Base-by-base conservation (phyloP, 2,329 filamentous ascomycete species). In the Colletotrichum echinochloae region DNA sequence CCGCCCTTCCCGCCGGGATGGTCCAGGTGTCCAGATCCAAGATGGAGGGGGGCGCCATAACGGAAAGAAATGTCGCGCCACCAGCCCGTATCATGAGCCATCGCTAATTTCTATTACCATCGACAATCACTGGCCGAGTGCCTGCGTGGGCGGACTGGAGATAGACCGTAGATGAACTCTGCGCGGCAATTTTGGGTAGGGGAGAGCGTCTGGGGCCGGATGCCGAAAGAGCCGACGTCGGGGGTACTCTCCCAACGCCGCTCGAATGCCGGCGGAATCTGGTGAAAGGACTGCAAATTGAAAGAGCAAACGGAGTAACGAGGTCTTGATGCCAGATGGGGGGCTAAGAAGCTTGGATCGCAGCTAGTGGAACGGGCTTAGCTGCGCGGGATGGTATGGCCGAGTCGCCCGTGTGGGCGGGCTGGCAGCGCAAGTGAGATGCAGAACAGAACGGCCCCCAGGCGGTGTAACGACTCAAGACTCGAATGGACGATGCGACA, bases 41-140 rank as follows among this genome's bases (percentile, higher is more conserved):
- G 30, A 49, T 39, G 39, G 52, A 51, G 54, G 39, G 52, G 60
- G 54, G 23, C 8, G n/a, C 5, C 35, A 35, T 39, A 5, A 16
- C 2, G 2, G 12, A 54, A 59, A 70, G 62, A 70, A 70, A 62
- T 70, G 64, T 67, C 67, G 67, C 67, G 59, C 35, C 48, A 16
- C 46, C 33, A 23, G 51, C 49, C 14, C 35, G 35, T 44, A 14
- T 35, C 60, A 41, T 51, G 51, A 62, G 51, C 35, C 37, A 55
- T 62, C 55, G 57, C 64, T 70, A 70, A 70, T 70, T 70, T 35
- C 26, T 52, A 66, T 67, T 63, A 67, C 52, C 64, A 70, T 70
- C 46, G 30, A 49, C 66, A 62, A 62, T 37, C 39, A 70, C 41
- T 33, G 46, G 62, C 41, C 35, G 56, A 26, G 9, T 23, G 14